Base-by-base conservation (phyloP, 2,329 filamentous ascomycete species). In the Claviceps africana region DNA sequence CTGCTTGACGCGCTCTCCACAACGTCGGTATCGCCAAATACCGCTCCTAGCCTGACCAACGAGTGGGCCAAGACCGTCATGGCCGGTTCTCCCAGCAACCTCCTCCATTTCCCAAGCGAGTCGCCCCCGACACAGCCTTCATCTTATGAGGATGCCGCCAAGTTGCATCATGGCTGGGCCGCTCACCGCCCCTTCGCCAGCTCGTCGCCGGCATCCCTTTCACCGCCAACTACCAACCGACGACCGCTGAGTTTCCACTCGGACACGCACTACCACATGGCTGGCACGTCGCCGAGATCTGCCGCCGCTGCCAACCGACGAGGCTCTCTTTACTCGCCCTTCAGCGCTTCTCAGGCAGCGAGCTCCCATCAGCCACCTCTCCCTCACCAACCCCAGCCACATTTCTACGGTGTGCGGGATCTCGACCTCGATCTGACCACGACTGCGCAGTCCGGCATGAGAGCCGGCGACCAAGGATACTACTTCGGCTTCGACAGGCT, bases 401-500 rank as follows among this genome's bases (percentile, higher is more conserved):
- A 90, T 67, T 91, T 86, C 65, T 89, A 88, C 63, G 78, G 82
- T 45, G 76, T 81, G 0, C 85, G 86, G 1, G 84, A 90, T 57
- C 73, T 90, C 33, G 85, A 91, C 58, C 72, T 90, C 33, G 85
- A 91, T 58, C 72, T 89, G 30, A 83, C 88, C 57, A 72, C 83
- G 47, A 70, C 75, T 51, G 67, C 71, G 17, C 72, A 71, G 44
- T 69, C 75, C 19, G 78, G 77, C 10, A 71, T 83, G 61, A 76
- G 76, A 57, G 77, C 82, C 2, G 83, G 83, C 3, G 80, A 83
- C 39, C 78, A 77, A 45, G 87, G 86, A 8, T 88, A 86, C 58
- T 87, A 85, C 64, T 93, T 88, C 63, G 83, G 85, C 6, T 89
- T 95, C 60, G 90, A 95, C 64, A 81, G 75, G 2, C 72, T 94